A percentile compares a stretch with the other conserved stretches of the same genome.
These are phyloP conservation scores for Puccinia novopanici DNA, from an alignment of 1,284 basidiomycete species.

Conservation along the genomic window DNA sequence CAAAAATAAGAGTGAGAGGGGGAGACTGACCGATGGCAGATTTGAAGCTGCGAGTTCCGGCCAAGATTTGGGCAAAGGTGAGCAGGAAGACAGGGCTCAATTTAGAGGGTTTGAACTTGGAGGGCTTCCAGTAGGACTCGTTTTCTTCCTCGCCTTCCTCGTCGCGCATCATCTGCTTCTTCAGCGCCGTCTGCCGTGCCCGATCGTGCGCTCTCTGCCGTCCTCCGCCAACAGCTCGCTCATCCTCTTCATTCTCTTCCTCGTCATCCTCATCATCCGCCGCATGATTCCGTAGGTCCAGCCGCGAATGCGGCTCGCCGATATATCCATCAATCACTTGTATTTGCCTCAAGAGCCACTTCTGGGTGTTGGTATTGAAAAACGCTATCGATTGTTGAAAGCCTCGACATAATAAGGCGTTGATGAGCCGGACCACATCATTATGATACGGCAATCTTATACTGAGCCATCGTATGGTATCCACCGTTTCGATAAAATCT, in stretches of 20 bases:
- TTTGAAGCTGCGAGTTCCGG: conserved; percentile 82
- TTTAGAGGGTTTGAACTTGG: conserved; percentile 65
- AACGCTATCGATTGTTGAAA: conserved; percentile 71
- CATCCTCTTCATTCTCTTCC: too few species aligned
- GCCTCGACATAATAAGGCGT: conserved; percentile 71
- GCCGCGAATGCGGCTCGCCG: not conserved
- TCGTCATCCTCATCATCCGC: not conserved
- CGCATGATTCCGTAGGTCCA: not conserved
- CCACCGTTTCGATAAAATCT: conserved; percentile 67
- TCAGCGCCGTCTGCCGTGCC: not conserved
- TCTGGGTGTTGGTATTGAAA: conserved; percentile 73
- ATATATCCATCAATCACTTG: conserved; percentile 39
- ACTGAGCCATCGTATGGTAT: conserved; percentile 73
- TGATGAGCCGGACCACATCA: conserved; percentile 71
- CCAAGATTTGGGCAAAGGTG: conserved; percentile 83
- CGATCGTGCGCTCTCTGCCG: too few species aligned
- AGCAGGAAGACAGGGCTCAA: conserved; percentile 73
- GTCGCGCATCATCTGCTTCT: conserved; percentile 21
- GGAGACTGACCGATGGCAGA: conserved; percentile 73
- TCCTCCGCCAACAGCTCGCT: too few species aligned
- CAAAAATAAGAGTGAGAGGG: not conserved
- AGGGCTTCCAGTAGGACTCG: conserved; percentile 42
- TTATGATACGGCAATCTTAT: conserved; percentile 74
- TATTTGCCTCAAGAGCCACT: conserved; percentile 63
- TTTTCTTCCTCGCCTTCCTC: conserved; percentile 44